These are phyloP conservation scores for Monilinia laxa DNA, from an alignment of 2,329 filamentous ascomycete genomes.

Conservation along the genomic window DNA sequence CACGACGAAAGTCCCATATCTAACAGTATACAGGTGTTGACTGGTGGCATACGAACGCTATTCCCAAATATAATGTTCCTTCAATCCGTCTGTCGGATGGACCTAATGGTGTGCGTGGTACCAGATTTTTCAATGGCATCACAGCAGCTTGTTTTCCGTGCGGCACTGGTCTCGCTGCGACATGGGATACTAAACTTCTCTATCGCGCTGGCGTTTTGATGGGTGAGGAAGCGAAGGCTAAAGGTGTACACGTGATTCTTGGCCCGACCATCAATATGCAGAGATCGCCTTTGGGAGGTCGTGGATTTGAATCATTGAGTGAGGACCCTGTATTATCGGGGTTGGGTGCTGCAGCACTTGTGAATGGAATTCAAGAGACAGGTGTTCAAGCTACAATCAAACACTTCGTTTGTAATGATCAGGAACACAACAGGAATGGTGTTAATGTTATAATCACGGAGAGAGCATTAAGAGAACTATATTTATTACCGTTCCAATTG, in stretches of 20 bases:
- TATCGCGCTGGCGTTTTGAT: conserved; percentile 63
- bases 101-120: conserved; percentile 42
- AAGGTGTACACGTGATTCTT: conserved; percentile 60
- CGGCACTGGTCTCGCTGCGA: conserved; percentile 54
- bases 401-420: conserved; percentile 62
- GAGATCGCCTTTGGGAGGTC: conserved; percentile 57
- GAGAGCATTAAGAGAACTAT: conserved; percentile 58
- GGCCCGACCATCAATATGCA: conserved; percentile 65
- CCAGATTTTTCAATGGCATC: conserved; percentile 42
- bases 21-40: conserved; percentile 35
- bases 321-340: conserved; percentile 60
- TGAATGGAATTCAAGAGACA: conserved; percentile 56
- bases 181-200: conserved; percentile 64
- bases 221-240: conserved; percentile 64
- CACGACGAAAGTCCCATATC: background rate
- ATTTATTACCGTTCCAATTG: conserved; percentile 58
- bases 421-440: conserved; percentile 57
- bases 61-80: conserved; percentile 39
- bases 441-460: conserved; percentile 56
- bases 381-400: conserved; percentile 58
- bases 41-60: conserved; percentile 41
- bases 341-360: conserved; percentile 52
- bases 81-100: conserved; percentile 41
- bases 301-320: conserved; percentile 59
- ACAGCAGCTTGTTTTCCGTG: conserved; percentile 49